Conservation (phyloP, 352 stramenopile species). For the Phytophthora sp. region DNA sequence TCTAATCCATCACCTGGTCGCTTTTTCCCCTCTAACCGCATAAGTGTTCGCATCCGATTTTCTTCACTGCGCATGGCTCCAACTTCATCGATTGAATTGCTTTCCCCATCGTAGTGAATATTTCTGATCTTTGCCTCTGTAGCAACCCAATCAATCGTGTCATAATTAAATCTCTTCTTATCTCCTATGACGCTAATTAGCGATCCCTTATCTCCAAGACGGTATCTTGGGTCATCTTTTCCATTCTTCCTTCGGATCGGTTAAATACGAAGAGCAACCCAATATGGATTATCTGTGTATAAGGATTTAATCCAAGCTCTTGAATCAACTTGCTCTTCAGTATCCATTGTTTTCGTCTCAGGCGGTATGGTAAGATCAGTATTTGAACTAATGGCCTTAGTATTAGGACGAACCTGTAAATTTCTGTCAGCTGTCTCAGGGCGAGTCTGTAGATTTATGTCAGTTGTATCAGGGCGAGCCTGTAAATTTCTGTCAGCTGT, state of each 20-base stretch:
- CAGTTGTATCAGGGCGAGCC: too few relatives aligned
- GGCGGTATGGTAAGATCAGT: not conserved
- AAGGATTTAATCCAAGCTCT: slow-evolving; percentile 11
- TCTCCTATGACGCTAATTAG: not conserved
- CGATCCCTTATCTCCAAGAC: not conserved
- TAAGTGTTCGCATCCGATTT: too few relatives aligned
- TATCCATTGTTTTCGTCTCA: slow-evolving; percentile 12
- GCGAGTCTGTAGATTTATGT: slow-evolving; percentile 1
- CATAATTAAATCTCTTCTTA: not conserved
- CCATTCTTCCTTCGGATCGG: slow-evolving; percentile 3
- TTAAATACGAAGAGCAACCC: not conserved
- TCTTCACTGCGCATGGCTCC: slow-evolving; percentile 7
- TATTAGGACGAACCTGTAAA: too few relatives aligned
- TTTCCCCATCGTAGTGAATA: slow-evolving; percentile 13
- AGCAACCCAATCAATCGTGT: slow-evolving; percentile 9
- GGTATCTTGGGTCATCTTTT: slow-evolving; percentile 5
- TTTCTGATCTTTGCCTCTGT: not conserved
- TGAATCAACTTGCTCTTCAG: slow-evolving; percentile 7
- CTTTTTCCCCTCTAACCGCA: too few relatives aligned
- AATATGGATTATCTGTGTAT: slow-evolving; percentile 8
- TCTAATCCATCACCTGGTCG: not conserved
- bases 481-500: too few relatives aligned
- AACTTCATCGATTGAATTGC: slow-evolving; percentile 18
- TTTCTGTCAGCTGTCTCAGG: slow-evolving; percentile 2
- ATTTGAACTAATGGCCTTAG: not conserved